Evolutionary conservation across 495 filamentous ascomycete genomes (phyloP), one percentile per base, ranked within the genome.

Genomic region (Bacidia rubella): DNA sequence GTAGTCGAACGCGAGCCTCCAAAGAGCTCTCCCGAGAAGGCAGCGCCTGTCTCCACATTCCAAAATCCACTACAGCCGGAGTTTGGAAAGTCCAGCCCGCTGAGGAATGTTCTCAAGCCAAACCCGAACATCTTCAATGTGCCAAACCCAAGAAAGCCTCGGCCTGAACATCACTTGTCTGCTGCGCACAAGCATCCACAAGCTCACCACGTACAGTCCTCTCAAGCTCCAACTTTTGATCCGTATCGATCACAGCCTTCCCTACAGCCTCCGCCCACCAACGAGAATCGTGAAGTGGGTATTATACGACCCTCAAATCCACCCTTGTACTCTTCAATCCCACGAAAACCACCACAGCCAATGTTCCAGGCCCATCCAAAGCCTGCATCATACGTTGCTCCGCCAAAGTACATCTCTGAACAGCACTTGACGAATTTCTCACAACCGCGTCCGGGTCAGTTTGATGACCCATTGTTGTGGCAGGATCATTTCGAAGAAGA

Each of bases 1-100:
- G 60, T 60, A 2, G 57, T 56, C 5, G 60, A 62, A 52, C 52
- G 60, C 3, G 60, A 60, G 42, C 57, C 60, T 4, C 55, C 60
- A 10, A 62, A 62, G 42, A 46, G 52, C 41, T 43, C 55, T 3
- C 43, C 41, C 25, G 48, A 58, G 17, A 54, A 61, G 22, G 32
- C 52, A 21, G 19, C 10, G 32, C 49, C 50, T 12, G 47, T 51
- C 43, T 12, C 24, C 26, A 42, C 39, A 26, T 49, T 59, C n/a
- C 2, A 17, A 22, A 32, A 40, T 40, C 23, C 45, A 19, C 59
- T 66, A 2, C 62, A 74, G 38, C 74, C 76, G 35, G 74, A 82
- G 59, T 82, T 82, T 56, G 79, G 79, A 24, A 76, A 76, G 55
- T 66, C 78, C 2, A 81, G 79, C 54, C 72, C 69, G 11, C 53